A percentile compares a stretch with the other conserved stretches of the same genome.
Conservation (phyloP, 306 rosid genomes). For the Rosa lucieae region DNA sequence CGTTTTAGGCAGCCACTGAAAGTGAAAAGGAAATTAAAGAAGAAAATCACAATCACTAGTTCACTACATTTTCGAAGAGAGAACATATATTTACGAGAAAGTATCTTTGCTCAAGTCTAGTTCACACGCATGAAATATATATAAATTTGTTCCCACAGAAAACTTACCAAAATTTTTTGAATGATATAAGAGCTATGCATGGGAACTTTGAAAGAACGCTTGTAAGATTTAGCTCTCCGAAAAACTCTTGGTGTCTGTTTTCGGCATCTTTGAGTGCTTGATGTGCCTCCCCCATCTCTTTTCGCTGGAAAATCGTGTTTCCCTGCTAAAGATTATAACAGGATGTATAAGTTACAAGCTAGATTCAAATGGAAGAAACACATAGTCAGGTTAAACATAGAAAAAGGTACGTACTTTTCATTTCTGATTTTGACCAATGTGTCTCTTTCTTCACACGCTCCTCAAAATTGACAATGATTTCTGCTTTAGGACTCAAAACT, state of each 20-base stretch:
- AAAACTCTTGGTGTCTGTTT: neutral
- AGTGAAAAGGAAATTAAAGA: neutral
- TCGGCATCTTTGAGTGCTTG: neutral
- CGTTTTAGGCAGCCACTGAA: conserved; percentile 7
- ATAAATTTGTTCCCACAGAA: neutral
- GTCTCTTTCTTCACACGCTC: neutral
- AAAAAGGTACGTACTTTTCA: neutral
- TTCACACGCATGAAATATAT: neutral
- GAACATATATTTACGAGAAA: neutral
- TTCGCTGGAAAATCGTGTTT: neutral
- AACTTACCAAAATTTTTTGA: neutral
- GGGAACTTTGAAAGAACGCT: neutral
- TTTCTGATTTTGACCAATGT: neutral
- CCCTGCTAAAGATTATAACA: neutral
- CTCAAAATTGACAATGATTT: neutral
- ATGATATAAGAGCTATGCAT: neutral
- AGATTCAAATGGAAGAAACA: neutral
- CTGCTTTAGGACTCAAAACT: neutral
- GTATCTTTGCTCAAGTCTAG: neutral
- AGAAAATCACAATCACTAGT: neutral
- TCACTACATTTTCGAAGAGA: neutral
- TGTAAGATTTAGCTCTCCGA: neutral
- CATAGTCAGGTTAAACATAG: neutral
- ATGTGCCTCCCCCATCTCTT: neutral
- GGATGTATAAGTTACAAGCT: neutral